phyloP scores from a whole-genome alignment of 768 basidiomycete species.

The Mycena rosella region DNA sequence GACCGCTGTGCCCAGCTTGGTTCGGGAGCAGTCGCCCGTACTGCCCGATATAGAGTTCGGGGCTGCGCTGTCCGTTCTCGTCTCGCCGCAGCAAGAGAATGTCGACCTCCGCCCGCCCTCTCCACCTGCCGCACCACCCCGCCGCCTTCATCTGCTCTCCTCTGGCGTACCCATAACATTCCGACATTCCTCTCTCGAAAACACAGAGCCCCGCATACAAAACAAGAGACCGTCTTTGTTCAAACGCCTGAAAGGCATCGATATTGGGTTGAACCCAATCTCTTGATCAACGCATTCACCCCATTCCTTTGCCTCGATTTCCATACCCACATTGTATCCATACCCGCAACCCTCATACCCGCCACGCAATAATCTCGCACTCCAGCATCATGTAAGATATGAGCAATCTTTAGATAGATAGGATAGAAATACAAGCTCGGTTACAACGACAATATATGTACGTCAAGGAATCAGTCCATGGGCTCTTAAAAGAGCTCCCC shows the following conservation, averaged over 20 bases:
- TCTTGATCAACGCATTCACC: slow-evolving; percentile 12
- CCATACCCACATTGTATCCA: slow-evolving; percentile 9
- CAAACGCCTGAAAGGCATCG: slow-evolving; percentile 31
- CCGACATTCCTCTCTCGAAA: slow-evolving; percentile 31
- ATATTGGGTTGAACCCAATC: slow-evolving; percentile 6
- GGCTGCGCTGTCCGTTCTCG: slow-evolving; percentile 11
- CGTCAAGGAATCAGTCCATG: slow-evolving; percentile 58
- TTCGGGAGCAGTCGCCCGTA: slow-evolving; percentile 20
- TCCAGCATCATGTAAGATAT: slow-evolving; percentile 19
- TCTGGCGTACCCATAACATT: slow-evolving; percentile 24
- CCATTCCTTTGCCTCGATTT: slow-evolving; percentile 7
- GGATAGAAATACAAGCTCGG: slow-evolving; percentile 24
- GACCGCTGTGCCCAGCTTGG: not conserved
- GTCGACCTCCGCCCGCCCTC: not conserved
- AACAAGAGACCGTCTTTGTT: slow-evolving; percentile 28
- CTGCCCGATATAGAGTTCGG: slow-evolving; percentile 32
- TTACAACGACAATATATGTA: not conserved
- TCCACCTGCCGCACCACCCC: not conserved
- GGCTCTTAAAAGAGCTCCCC: slow-evolving; percentile 71
- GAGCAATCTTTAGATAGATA: slow-evolving; percentile 32
- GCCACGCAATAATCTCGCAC: slow-evolving; percentile 5
- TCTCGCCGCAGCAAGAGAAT: slow-evolving; percentile 5
- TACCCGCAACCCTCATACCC: slow-evolving; percentile 10
- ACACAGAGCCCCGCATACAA: slow-evolving; percentile 9
- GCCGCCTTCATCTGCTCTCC: slow-evolving; percentile 13